Base-by-base conservation (phyloP, 164 flowering plant genomes). In the Piper longum region DNA sequence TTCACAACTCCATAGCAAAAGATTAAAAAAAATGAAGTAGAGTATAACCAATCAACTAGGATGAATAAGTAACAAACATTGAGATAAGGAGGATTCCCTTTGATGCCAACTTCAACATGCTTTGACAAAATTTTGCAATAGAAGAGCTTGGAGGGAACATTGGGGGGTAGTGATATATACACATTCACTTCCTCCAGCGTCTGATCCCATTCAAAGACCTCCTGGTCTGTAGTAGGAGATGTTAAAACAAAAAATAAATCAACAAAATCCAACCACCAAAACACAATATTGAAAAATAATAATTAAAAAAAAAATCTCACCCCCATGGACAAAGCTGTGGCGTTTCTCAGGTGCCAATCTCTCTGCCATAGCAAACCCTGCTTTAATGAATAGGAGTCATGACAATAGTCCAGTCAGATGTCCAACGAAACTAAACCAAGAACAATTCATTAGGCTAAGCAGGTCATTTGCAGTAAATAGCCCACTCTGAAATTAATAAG, bases 151-250 rank as follows among this genome's bases (percentile, higher is more conserved):
- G 84, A 54, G 11, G 80, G 80, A 71, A 87, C 95, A 67, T 83
- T 79, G 9, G 85, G 83, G 2, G 98, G 96, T n/a, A 91, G 81
- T 16, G 74, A 73, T 39, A 91, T 87, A 79, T 88, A 91, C 43
- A 88, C 79, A 63, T 93, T 88, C 42, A 88, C 89, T 70, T 93
- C 97, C 13, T 93, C 98, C 16, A 93, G 79, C 16, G 96, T 92
- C 68, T 92, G 97, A 73, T 93, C 98, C 98, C 97, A 93, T 58
- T 93, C 97, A 42, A 88, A 90, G 17, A 93, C 92, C 76, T 83
- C 80, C 75, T 88, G 85, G 65, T 80, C 98, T 92, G 75, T 61
- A 74, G 17, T 7, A 60, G 44, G 8, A 5, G 39, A 42, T 43
- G 54, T 7, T 41, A 26, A 39, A 60, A 1, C 43, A 7, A 26